phyloP scores from a whole-genome alignment of 805 yeast species.

The Brettanomyces custersianus region DNA sequence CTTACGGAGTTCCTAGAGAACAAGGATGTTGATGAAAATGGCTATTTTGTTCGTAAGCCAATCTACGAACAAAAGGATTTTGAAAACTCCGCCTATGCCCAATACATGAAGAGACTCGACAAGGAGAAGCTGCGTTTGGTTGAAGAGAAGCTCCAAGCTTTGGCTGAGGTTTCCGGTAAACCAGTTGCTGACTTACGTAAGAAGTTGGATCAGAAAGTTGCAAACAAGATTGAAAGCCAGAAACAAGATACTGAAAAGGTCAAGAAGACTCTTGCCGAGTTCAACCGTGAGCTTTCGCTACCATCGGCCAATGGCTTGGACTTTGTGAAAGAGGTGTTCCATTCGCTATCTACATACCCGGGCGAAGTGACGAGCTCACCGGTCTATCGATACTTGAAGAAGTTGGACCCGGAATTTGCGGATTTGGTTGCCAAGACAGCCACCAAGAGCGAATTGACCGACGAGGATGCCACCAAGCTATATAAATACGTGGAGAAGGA shows the following conservation, averaged over 20 bases:
- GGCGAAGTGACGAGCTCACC: slow-evolving; percentile 14
- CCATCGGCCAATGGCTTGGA: slow-evolving; percentile 8
- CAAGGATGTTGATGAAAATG: slow-evolving; percentile 17
- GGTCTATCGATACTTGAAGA: slow-evolving; percentile 12
- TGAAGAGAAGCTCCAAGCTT: slow-evolving; percentile 15
- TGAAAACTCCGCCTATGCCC: slow-evolving; percentile 14
- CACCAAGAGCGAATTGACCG: slow-evolving; percentile 7
- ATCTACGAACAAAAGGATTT: slow-evolving; percentile 15
- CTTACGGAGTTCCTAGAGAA: slow-evolving; percentile 5
- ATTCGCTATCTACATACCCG: slow-evolving; percentile 9
- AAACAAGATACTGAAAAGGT: slow-evolving; percentile 6
- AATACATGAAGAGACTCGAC: slow-evolving; percentile 11
- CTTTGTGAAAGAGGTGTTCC: slow-evolving; percentile 15
- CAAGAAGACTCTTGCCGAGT: slow-evolving; percentile 10
- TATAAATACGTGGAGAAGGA: slow-evolving; percentile 12
- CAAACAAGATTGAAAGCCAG: slow-evolving; percentile 3
- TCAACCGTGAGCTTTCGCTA: slow-evolving; percentile 10
- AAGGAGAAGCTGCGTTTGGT: slow-evolving; percentile 16
- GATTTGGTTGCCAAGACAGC: slow-evolving; percentile 10
- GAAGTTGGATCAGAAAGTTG: slow-evolving; percentile 16
- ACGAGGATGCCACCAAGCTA: slow-evolving; percentile 9
- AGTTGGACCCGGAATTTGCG: slow-evolving; percentile 16
- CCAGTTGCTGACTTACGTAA: slow-evolving; percentile 14
- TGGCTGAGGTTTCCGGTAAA: slow-evolving; percentile 15
- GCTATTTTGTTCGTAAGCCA: slow-evolving; percentile 13